Percentiles rank a stretch among this genome's conserved stretches.
These are phyloP conservation scores for Candida adriatica DNA, from an alignment of 805 yeast genomes.

Conservation along the genomic window DNA sequence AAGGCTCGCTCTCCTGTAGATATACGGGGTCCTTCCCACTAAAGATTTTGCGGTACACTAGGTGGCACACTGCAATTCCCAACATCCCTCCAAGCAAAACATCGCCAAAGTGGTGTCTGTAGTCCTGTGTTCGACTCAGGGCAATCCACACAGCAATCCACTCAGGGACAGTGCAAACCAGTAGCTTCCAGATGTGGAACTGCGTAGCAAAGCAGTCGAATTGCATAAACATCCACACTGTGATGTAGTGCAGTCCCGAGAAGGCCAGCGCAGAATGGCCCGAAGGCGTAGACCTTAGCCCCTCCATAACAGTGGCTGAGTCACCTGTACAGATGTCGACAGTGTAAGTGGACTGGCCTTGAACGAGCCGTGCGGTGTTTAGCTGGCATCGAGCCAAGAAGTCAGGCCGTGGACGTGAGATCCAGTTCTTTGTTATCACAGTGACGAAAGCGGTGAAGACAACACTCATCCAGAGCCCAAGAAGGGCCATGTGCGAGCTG, in stretches of 20 bases:
- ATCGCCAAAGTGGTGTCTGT: constrained; percentile 87
- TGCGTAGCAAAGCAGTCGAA: constrained; percentile 23
- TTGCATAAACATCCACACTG: constrained; percentile 46
- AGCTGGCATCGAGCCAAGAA: constrained; percentile 81
- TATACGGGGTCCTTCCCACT: constrained; percentile 16
- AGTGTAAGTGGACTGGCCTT: constrained; percentile 13
- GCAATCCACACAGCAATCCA: constrained; percentile 76
- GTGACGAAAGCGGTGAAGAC: constrained; percentile 13
- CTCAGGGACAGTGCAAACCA: constrained; percentile 44
- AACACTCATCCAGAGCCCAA: constrained; percentile 10
- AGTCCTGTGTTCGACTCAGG: constrained; percentile 78
- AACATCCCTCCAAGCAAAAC: constrained; percentile 64
- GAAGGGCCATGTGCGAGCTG: constrained; percentile 8
- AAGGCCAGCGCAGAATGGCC: constrained; percentile 72
- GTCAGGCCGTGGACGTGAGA: constrained; percentile 90
- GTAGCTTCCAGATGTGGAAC: constrained; percentile 47
- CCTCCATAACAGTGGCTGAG: constrained; percentile 43
- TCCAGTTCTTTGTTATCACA: constrained; percentile 59
- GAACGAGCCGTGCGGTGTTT: constrained; percentile 29
- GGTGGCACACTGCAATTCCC: constrained; percentile 35
- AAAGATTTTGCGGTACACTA: constrained; percentile 16
- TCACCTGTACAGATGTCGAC: constrained; percentile 53
- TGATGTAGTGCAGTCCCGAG: constrained; percentile 53
- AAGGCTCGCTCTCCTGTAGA: constrained; percentile 7
- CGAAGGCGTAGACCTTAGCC: constrained; percentile 74